Conservation (phyloP, 148 eudicot genomes). For the Tetragonia tetragonoides region DNA sequence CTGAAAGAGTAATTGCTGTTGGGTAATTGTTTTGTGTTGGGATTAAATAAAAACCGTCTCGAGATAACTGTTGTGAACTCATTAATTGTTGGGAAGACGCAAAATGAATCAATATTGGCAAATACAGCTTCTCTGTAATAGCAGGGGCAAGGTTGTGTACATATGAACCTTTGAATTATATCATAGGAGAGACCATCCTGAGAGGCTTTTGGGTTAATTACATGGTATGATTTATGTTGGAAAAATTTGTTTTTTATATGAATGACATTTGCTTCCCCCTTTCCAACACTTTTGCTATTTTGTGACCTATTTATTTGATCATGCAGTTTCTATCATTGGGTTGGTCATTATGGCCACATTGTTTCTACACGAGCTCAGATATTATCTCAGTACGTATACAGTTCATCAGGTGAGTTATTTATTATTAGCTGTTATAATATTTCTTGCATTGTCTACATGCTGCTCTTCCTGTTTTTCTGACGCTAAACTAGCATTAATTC, state of each 20-base stretch:
- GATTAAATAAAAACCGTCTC: not conserved
- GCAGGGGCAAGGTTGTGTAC: not conserved
- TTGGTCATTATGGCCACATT: constrained; percentile 84
- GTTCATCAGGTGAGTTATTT: constrained; percentile 72
- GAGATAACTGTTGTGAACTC: not conserved
- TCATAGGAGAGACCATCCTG: not conserved
- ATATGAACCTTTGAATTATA: not conserved
- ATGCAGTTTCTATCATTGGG: constrained; percentile 83
- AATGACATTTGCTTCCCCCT: not conserved
- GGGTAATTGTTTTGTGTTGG: not conserved
- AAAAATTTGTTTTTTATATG: not conserved
- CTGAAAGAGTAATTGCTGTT: not conserved
- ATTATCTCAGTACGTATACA: constrained; percentile 79
- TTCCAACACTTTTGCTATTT: not conserved
- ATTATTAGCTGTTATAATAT: constrained; percentile 3
- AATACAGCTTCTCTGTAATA: not conserved
- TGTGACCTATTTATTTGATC: constrained; percentile 12
- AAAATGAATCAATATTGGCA: not conserved
- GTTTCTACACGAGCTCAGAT: constrained; percentile 86
- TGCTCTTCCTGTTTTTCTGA: not conserved
- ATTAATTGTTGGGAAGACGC: not conserved
- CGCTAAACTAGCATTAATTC: not conserved
- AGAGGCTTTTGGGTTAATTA: not conserved
- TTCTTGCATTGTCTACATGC: not conserved
- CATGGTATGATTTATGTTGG: not conserved